phyloP scores from a whole-genome alignment of 2,329 filamentous ascomycete genomes.

The Colletotrichum abscissum region DNA sequence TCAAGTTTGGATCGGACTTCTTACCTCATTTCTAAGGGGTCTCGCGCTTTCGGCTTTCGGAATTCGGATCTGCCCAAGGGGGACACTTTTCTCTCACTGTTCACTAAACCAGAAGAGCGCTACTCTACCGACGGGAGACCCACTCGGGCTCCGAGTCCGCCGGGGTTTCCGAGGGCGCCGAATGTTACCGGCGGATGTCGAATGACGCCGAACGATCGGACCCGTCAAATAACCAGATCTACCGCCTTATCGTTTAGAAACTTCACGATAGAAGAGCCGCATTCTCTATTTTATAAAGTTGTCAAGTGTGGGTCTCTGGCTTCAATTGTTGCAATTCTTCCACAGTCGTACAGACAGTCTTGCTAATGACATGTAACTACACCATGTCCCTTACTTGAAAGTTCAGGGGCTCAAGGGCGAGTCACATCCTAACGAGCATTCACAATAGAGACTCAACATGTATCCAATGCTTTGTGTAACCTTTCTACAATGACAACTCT shows the following conservation, averaged over 20 bases:
- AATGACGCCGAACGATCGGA: neutral
- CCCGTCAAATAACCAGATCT: neutral
- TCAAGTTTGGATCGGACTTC: neutral
- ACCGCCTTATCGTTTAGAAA: neutral
- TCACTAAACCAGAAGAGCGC: neutral
- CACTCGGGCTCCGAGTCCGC: neutral
- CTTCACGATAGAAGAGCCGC: neutral
- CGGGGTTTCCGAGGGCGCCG: neutral
- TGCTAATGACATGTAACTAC: too few relatives aligned
- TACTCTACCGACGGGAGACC: neutral
- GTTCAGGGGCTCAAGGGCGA: neutral
- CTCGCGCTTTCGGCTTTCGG: slow-evolving; percentile 16
- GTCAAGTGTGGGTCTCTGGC: neutral
- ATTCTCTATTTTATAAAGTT: neutral
- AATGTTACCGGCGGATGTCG: too few relatives aligned
- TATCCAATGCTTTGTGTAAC: neutral
- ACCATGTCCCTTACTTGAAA: neutral
- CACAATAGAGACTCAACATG: neutral
- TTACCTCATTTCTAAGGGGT: too few relatives aligned
- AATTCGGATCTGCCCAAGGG: neutral
- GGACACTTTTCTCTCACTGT: neutral
- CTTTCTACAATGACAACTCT: neutral
- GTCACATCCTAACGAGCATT: neutral
- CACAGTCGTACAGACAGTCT: too few relatives aligned
- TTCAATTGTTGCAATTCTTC: neutral